Evolutionary conservation across 116 monocot genomes (phyloP).

Genomic region (Cymodocea nodosa): DNA sequence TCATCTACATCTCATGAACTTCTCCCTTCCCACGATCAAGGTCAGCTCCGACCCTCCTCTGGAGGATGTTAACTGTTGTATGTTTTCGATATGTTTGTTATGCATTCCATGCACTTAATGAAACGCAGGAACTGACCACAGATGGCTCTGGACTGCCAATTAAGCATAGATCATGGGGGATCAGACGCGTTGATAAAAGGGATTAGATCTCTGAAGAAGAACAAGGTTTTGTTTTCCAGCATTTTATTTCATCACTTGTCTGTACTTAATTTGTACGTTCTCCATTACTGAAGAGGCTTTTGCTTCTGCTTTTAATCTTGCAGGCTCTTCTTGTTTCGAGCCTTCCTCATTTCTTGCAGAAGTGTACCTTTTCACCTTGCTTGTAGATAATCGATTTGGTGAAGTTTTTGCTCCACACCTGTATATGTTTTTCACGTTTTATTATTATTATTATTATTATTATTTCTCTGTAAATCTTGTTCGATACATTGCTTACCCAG

Average conservation of each 20-base stretch:
- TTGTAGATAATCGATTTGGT: background rate
- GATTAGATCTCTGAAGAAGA: background rate
- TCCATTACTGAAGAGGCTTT: background rate
- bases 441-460: no score
- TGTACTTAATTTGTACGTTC: no score
- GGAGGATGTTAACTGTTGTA: background rate
- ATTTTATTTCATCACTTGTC: background rate
- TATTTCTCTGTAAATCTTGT: no score
- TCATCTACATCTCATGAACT: slow-evolving; percentile 12
- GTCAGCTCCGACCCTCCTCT: background rate
- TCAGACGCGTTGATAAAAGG: slow-evolving; percentile 5
- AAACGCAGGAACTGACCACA: background rate
- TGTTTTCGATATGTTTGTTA: background rate
- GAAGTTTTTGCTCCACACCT: no score
- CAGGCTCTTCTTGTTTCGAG: slow-evolving; percentile 18
- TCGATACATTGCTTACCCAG: no score
- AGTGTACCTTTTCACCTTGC: slow-evolving; percentile 8
- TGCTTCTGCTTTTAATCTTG: slow-evolving; percentile 2
- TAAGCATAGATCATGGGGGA: slow-evolving; percentile 11
- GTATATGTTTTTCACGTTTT: no score
- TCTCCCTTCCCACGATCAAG: slow-evolving; percentile 22
- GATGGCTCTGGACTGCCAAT: slow-evolving; percentile 16
- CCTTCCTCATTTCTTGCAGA: slow-evolving; percentile 13
- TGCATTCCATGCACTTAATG: background rate
- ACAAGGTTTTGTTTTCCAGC: slow-evolving; percentile 6